Evolutionary conservation across 2,329 filamentous ascomycete genomes (phyloP), one percentile per base, ranked within the genome.

Genomic region (Cladosporium oxysporum): DNA sequence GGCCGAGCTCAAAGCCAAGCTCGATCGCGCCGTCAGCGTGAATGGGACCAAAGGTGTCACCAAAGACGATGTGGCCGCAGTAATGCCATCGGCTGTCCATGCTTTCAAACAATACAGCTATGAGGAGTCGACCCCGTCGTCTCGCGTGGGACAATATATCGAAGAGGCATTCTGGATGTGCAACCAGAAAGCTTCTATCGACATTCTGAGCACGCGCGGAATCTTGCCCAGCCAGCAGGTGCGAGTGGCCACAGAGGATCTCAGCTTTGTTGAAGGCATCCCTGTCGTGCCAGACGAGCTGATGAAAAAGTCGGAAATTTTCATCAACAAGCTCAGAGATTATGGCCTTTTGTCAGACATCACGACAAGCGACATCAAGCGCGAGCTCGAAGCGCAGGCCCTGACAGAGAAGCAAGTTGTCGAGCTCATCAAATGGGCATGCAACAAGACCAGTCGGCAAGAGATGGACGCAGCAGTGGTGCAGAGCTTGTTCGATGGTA

Each of bases 111-210:
- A 95, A 21, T 99, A 95, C 76, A 91, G 91, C 0, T 96, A 95
- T 71, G 85, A 85, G 44, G 92, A 97, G 74, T 97, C 95, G 1
- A 98, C 96, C 0, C 95, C 95, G 1, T 96, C 91, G 68, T 85
- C 86, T 0, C 85, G 91, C 67, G 91, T 98, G 23, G 92, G 93
- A 0, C 88, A 92, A 74, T 90, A 92, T 68, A 92, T 99, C 62
- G 93, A 97, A 74, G 92, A 97, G 78, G 91, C 93, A 0, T 99
- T 99, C 76, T 99, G 95, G 95, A 96, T 88, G 41, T 93, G 92
- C 69, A 95, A 91, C 74, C 90, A 88, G 75, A 90, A 90, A 69
- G 88, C 92, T 2, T 90, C 87, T 0, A 92, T 98, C 66, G 93
- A 97, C 73, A 86, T 97, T 7, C 88, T 96, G 70, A 97, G 93